phyloP scores from a whole-genome alignment of 2,329 filamentous ascomycete genomes.

The Microsporum audouinii region DNA sequence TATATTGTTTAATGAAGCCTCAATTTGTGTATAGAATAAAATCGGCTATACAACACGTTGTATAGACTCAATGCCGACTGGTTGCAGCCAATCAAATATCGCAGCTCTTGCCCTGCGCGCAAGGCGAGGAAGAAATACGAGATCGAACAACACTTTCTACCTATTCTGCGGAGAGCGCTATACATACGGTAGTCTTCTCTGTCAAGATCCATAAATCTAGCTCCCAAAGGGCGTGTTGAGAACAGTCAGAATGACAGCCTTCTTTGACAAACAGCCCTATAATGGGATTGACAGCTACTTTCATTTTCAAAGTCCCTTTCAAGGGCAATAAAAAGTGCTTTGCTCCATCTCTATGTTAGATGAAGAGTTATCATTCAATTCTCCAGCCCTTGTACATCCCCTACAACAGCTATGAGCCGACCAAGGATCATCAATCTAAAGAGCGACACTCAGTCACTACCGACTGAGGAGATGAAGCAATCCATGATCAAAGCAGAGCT shows the following conservation, averaged over 20 bases:
- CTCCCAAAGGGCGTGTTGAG: neutral
- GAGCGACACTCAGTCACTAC: constrained; percentile 21
- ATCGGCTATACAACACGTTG: neutral
- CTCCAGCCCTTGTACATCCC: neutral
- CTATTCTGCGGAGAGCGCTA: too few species aligned
- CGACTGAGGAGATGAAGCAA: constrained; percentile 18
- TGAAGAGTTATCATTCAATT: neutral
- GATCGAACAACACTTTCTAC: neutral
- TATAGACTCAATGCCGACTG: neutral
- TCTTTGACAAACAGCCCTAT: neutral
- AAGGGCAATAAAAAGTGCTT: neutral
- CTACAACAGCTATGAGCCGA: neutral
- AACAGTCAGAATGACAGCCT: neutral
- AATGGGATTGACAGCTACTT: neutral
- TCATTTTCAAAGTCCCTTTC: neutral
- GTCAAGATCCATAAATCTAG: neutral
- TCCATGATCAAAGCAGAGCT: constrained; percentile 14
- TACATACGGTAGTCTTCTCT: neutral
- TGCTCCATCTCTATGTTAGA: neutral
- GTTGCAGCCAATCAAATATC: neutral
- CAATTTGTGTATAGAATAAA: neutral
- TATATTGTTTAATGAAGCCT: neutral
- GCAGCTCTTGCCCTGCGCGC: neutral
- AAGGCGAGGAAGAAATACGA: neutral
- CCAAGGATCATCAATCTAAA: constrained; percentile 15